These are phyloP conservation scores for Quercus cerris DNA, from an alignment of 306 rosid species.

Conservation along the genomic window DNA sequence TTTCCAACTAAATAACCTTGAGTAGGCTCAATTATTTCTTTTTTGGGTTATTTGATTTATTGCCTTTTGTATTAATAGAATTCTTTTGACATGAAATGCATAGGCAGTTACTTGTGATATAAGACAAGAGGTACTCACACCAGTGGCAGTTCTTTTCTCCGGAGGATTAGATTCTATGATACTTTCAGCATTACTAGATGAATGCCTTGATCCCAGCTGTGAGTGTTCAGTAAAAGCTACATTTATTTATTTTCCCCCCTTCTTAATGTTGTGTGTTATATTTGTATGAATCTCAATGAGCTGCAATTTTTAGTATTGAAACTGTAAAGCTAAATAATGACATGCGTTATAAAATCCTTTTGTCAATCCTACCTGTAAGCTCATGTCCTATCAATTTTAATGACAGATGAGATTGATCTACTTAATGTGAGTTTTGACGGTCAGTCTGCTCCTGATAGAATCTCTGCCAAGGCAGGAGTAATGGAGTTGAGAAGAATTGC, in stretches of 20 bases:
- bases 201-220: slow-evolving; percentile 72
- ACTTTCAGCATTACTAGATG: slow-evolving; percentile 85
- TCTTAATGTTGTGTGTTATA: not conserved
- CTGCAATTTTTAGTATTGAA: slow-evolving; percentile 23
- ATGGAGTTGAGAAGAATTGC: slow-evolving; percentile 68
- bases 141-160: slow-evolving; percentile 89
- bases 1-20: not conserved
- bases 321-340: slow-evolving; percentile 12
- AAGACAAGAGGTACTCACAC: slow-evolving; percentile 44
- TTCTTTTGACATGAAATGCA: slow-evolving; percentile 31
- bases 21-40: slow-evolving; percentile 2
- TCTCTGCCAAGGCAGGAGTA: slow-evolving; percentile 81
- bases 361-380: slow-evolving; percentile 11
- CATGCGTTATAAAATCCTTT: slow-evolving; percentile 15
- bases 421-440: slow-evolving; percentile 95
- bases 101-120: slow-evolving; percentile 52
- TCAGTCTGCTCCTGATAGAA: slow-evolving; percentile 79
- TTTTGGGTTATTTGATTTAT: slow-evolving; percentile 14
- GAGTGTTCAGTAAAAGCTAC: slow-evolving; percentile 40
- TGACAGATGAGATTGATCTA: slow-evolving; percentile 82
- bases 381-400: slow-evolving; percentile 16
- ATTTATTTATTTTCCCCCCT: not conserved
- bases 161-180: slow-evolving; percentile 98
- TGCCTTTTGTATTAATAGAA: slow-evolving; percentile 19
- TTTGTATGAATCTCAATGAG: slow-evolving; percentile 3